Evolutionary conservation across 139 green algal species (phyloP), one percentile per base, ranked within the genome.

Genomic region (Eudorina sp.): DNA sequence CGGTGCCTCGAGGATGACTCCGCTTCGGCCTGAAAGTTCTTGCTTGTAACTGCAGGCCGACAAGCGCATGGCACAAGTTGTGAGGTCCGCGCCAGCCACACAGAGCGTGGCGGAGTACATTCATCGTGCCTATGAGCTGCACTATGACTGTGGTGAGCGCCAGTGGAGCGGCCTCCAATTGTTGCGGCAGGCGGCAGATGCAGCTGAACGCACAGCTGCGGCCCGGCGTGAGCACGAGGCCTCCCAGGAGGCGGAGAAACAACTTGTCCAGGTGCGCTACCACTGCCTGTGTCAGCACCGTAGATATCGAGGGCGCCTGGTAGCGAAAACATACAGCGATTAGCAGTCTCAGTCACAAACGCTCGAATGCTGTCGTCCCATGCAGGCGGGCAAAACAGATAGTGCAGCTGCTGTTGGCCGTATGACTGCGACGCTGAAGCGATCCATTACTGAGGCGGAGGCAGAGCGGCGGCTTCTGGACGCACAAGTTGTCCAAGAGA

Each of bases 51-150:
- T 34, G 70, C 60, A 86, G 80, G 60, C 80, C 8, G 80, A 86
- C 36, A 34, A 18, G 13, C 58, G 45, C 60, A 38, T 64, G 41
- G 29, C 60, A 7, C 80, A 51, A 53, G 60, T 64, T 14, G 34
- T 3, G 29, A 66, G 53, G 11, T 48, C 80, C 4, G 60, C 60
- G 3, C 29, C 60, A 3, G 80, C 70, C 34, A 45, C 41, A 4
- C 80, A 76, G 43, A 86, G 60, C 43, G 43, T 86, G 29, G n/a
- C 60, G 3, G 80, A 86, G 80, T 86, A 86, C 60, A 60, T 46
- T 4, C 60, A 76, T 31, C 60, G 46, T 11, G 80, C 60, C 18
- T 77, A 60, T 9, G 80, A 64, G 43, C 45, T 86, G 18, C 62
- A 16, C 6, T 76, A 58, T 27, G 34, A 25, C 7, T 48, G 41